phyloP scores from a whole-genome alignment of 768 basidiomycete species.

The Tremella yokohamensis region DNA sequence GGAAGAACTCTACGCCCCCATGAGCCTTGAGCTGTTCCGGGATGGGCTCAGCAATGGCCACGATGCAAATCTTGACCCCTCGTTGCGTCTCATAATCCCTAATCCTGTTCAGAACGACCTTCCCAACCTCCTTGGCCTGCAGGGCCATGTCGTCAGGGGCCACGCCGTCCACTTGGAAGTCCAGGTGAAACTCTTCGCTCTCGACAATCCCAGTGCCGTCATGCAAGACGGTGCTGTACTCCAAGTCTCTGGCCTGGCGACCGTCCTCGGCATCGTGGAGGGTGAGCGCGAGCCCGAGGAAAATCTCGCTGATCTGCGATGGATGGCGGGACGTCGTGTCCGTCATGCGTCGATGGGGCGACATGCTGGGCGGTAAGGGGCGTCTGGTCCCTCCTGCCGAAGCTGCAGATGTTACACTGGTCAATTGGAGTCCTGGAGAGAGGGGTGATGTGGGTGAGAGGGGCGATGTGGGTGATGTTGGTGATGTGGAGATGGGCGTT shows the following conservation, averaged over 20 bases:
- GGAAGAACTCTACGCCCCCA: constrained; percentile 28
- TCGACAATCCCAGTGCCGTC: constrained; percentile 43
- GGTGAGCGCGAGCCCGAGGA: constrained; percentile 35
- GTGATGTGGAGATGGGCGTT: no score
- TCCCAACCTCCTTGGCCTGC: constrained; percentile 20
- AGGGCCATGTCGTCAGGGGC: constrained; percentile 13
- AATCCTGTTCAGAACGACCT: constrained; percentile 21
- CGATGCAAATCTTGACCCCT: constrained; percentile 36
- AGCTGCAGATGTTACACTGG: no score
- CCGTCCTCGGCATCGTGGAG: constrained; percentile 11
- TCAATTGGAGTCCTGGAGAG: no score
- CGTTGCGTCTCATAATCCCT: constrained; percentile 27
- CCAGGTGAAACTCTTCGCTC: constrained; percentile 27
- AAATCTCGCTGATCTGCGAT: constrained; percentile 33
- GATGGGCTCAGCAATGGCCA: constrained; percentile 39
- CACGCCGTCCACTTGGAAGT: constrained; percentile 7
- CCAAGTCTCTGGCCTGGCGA: constrained; percentile 21
- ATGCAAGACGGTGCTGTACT: constrained; percentile 36
- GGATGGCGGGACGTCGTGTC: constrained; percentile 21
- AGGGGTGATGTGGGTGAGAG: no score
- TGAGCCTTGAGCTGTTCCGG: constrained; percentile 29
- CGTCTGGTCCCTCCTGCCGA: no score
- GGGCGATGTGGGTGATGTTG: no score
- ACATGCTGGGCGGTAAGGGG: constrained; percentile 15
- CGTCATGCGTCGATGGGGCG: constrained; percentile 29